These are phyloP conservation scores for Coemansia sp. DNA, from an alignment of 192 early-diverging fungal genomes.

Conservation along the genomic window DNA sequence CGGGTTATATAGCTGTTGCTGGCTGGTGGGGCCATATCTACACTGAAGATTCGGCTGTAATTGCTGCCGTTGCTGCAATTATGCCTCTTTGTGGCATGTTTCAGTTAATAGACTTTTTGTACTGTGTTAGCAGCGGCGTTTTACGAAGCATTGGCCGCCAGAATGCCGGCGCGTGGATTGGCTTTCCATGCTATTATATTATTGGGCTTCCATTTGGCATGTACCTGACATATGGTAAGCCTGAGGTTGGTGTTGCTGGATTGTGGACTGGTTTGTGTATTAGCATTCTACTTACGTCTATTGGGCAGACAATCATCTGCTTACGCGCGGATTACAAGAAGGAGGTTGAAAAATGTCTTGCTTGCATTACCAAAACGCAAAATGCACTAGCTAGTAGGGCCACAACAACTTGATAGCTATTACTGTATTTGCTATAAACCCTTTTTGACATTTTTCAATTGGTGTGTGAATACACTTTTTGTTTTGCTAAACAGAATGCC, in stretches of 20 bases:
- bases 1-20: slow-evolving; percentile 25
- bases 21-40: slow-evolving; percentile 61
- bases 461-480: too few relatives aligned
- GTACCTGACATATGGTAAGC: slow-evolving; percentile 53
- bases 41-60: slow-evolving; percentile 68
- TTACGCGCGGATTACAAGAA: slow-evolving; percentile 27
- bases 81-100: slow-evolving; percentile 78
- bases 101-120: slow-evolving; percentile 64
- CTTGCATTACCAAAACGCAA: slow-evolving; percentile 8
- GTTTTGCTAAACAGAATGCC: too few relatives aligned
- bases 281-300: slow-evolving; percentile 30
- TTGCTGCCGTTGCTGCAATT: slow-evolving; percentile 70
- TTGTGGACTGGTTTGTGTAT: slow-evolving; percentile 52
- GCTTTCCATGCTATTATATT: slow-evolving; percentile 59
- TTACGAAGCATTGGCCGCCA: slow-evolving; percentile 60
- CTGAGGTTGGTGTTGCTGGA: slow-evolving; percentile 40
- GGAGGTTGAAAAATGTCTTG: slow-evolving; percentile 40
- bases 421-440: too few relatives aligned
- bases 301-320: slow-evolving; percentile 38
- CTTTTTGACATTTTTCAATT: too few relatives aligned
- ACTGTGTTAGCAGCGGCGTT: slow-evolving; percentile 61
- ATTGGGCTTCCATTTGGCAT: slow-evolving; percentile 61
- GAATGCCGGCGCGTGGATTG: slow-evolving; percentile 55
- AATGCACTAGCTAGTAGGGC: not conserved
- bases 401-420: too few relatives aligned